phyloP scores from a whole-genome alignment of 2,329 filamentous ascomycete genomes.

The Berkeleyomyces basicola region DNA sequence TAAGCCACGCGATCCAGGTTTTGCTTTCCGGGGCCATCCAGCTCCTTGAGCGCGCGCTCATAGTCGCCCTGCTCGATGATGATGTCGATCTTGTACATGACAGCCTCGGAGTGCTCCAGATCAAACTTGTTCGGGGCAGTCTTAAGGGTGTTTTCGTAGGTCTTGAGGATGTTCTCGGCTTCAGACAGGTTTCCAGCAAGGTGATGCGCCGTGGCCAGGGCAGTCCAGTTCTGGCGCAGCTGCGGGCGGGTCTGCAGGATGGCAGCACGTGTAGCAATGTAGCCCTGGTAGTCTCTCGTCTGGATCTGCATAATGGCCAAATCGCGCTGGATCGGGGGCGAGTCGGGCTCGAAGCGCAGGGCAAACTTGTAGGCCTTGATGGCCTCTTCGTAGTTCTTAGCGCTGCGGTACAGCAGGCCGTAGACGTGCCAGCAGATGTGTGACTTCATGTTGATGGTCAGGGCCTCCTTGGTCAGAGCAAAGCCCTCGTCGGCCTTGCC shows the following conservation, averaged over 20 bases:
- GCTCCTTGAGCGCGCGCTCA: constrained; percentile 68
- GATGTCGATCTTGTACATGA: constrained; percentile 87
- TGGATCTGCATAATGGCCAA: constrained; percentile 86
- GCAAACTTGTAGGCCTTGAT: constrained; percentile 99
- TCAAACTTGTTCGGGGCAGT: constrained; percentile 58
- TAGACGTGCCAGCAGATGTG: constrained; percentile 99
- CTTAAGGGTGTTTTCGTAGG: constrained; percentile 88
- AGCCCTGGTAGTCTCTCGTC: constrained; percentile 89
- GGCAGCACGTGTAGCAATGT: constrained; percentile 70
- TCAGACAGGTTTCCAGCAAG: constrained; percentile 69
- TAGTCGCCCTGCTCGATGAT: constrained; percentile 81
- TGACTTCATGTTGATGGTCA: constrained; percentile 95
- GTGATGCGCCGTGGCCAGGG: constrained; percentile 85
- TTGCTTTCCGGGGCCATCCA: constrained; percentile 59
- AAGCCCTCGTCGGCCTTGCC: constrained; percentile 92
- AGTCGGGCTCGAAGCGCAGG: constrained; percentile 82
- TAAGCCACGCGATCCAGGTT: constrained; percentile 73
- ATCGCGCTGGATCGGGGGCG: constrained; percentile 82
- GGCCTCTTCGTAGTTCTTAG: constrained; percentile 97
- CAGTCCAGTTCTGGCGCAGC: constrained; percentile 88
- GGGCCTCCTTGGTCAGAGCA: constrained; percentile 73
- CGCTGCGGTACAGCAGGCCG: constrained; percentile 76
- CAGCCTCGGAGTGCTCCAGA: constrained; percentile 82
- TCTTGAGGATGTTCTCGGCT: constrained; percentile 80
- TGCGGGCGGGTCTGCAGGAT: constrained; percentile 78